phyloP scores from a whole-genome alignment of 208 protist species.

The Borovskyia barvae region DNA sequence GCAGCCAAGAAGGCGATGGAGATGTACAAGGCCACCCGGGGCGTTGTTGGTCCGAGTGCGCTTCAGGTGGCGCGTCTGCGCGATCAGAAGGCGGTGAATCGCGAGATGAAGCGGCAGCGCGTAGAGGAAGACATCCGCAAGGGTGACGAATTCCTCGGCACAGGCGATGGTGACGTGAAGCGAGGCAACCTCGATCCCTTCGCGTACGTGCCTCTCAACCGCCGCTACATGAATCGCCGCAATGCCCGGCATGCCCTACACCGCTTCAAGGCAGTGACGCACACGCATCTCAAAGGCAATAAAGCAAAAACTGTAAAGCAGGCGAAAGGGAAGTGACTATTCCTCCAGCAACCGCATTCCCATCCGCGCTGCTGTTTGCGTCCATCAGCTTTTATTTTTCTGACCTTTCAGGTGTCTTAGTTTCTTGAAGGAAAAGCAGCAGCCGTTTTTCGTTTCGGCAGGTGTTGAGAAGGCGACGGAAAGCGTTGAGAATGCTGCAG shows the following conservation, averaged over 20 bases:
- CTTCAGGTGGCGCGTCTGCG: slow-evolving; percentile 51
- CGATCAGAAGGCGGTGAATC: slow-evolving; percentile 62
- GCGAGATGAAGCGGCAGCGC: slow-evolving; percentile 65
- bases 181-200: slow-evolving; percentile 84
- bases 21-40: slow-evolving; percentile 23
- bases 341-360: too few species aligned
- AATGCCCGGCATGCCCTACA: slow-evolving; percentile 76
- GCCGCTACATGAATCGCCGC: slow-evolving; percentile 89
- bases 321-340: slow-evolving; percentile 34
- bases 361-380: too few species aligned
- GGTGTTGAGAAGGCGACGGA: too few species aligned
- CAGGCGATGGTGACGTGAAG: slow-evolving; percentile 79
- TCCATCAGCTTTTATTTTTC: too few species aligned
- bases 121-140: slow-evolving; percentile 87
- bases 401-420: too few species aligned
- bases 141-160: slow-evolving; percentile 83
- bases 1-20: slow-evolving; percentile 32
- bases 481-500: too few species aligned
- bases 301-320: slow-evolving; percentile 71
- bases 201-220: slow-evolving; percentile 90
- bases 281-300: slow-evolving; percentile 68
- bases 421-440: too few species aligned
- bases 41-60: slow-evolving; percentile 15
- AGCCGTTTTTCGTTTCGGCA: too few species aligned
- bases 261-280: slow-evolving; percentile 65